Percentiles rank a stretch among this genome's conserved stretches.
phyloP scores from a whole-genome alignment of 768 basidiomycete genomes.

The Melanogaster broomeanus region DNA sequence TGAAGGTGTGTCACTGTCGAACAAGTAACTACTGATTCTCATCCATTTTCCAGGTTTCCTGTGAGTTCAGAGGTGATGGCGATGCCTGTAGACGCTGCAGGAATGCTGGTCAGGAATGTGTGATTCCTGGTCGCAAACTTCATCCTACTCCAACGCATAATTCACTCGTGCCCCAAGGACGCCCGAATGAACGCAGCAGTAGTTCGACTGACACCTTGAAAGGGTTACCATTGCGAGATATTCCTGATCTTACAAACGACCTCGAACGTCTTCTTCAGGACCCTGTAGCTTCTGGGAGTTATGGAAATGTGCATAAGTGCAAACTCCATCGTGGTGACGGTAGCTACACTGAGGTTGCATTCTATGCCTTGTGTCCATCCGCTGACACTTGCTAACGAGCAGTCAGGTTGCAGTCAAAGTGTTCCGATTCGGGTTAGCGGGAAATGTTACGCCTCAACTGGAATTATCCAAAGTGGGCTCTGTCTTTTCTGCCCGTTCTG shows the following conservation, averaged over 20 bases:
- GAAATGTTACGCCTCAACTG: neutral
- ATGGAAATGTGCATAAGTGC: neutral
- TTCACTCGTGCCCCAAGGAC: no score
- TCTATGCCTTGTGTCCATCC: neutral
- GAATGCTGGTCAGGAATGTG: constrained; percentile 70
- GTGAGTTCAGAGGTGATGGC: constrained; percentile 71
- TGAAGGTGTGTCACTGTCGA: constrained; percentile 39
- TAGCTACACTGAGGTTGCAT: neutral
- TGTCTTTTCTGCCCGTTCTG: neutral
- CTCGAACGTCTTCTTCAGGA: neutral
- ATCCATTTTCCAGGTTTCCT: constrained; percentile 56
- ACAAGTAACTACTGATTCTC: neutral
- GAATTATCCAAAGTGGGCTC: neutral
- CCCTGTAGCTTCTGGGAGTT: neutral
- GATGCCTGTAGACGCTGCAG: constrained; percentile 78
- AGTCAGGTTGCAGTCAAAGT: neutral
- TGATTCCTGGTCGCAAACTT: constrained; percentile 83
- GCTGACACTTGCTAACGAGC: neutral
- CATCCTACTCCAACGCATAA: constrained; percentile 61
- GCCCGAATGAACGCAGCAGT: no score
- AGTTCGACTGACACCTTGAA: no score
- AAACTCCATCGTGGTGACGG: neutral
- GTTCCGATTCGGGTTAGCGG: neutral
- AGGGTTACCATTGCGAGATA: no score
- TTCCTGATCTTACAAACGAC: neutral